Conservation (phyloP, 2,329 filamentous ascomycete genomes). For the Proliferodiscus dingleyae region DNA sequence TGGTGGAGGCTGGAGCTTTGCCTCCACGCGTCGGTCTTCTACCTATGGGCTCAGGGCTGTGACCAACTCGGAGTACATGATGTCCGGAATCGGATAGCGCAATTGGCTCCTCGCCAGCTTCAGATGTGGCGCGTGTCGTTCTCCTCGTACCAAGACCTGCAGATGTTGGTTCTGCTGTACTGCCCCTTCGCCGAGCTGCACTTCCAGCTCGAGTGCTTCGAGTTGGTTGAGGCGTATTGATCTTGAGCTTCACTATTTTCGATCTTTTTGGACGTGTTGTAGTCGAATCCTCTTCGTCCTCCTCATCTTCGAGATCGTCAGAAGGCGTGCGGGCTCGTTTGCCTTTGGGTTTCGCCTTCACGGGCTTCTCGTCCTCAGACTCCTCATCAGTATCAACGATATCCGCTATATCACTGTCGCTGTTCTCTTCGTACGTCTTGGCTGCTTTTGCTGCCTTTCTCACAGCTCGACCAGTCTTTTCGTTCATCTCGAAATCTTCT, state of each 20-base stretch:
- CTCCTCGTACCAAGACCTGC: slow-evolving; percentile 22
- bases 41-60: slow-evolving; percentile 48
- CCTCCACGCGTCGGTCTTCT: slow-evolving; percentile 28
- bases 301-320: slow-evolving; percentile 4
- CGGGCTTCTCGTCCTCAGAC: slow-evolving; percentile 19
- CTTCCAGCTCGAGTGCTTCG: slow-evolving; percentile 28
- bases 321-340: slow-evolving; percentile 8
- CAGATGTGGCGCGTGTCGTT: slow-evolving; percentile 30
- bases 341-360: slow-evolving; percentile 20
- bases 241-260: slow-evolving; percentile 28
- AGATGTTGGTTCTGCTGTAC: slow-evolving; percentile 23
- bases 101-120: slow-evolving; percentile 49
- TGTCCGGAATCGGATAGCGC: slow-evolving; percentile 58
- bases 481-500: slow-evolving; percentile 39
- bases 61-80: slow-evolving; percentile 47
- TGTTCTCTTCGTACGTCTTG: slow-evolving; percentile 46
- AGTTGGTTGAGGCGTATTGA: slow-evolving; percentile 19
- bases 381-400: slow-evolving; percentile 30
- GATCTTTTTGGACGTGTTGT: slow-evolving; percentile 1
- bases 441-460: slow-evolving; percentile 43
- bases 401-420: slow-evolving; percentile 32
- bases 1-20: slow-evolving; percentile 30
- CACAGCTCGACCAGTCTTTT: slow-evolving; percentile 43
- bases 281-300: slow-evolving; percentile 4
- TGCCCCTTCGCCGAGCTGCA: slow-evolving; percentile 21